Evolutionary conservation across 192 early-diverging fungal genomes (phyloP), one percentile per base, ranked within the genome.

Genomic region (Coemansia sp.): DNA sequence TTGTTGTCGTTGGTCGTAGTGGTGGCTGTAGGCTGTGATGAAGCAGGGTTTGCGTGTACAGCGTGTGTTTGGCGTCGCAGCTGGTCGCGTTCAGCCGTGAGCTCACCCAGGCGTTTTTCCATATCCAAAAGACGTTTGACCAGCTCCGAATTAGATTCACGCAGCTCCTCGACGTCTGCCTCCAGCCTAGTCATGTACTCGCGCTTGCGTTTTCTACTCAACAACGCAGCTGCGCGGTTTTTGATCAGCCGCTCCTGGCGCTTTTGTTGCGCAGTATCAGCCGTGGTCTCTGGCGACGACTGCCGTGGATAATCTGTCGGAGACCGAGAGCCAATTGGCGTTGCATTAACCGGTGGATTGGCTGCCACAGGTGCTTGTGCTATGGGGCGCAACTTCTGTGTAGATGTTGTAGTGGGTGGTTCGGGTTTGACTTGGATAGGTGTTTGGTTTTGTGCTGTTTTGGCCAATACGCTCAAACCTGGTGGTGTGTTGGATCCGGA

Each of bases 221-320:
- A 75, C 38, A 94, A 79, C 11, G 96, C 96, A 0, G 93, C 92
- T 4, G 92, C 94, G 12, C 96, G 89, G 78, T 97, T 97, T 85
- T 95, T 96, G 61, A 97, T 94, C 66, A 97, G 74, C 37, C 96
- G 85, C 66, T 94, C 91, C 69, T 94, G 91, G 32, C 91, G 86
- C 76, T 96, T 97, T 37, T 87, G 77, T 34, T 82, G 80, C 1
- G 76, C 74, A 0, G 85, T 32, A 4, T 76, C 75, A 18, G 56
- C 69, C n/a, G 64, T 18, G 32, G 35, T 61, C 17, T 61, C 59
- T 2, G 59, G 35, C 37, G 59, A 37, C 59, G 59, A 34, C 15
- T n/a, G 34, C 33, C 35, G 61, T 4, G 15, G 5, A 48, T 8
- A 48, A 48, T 48, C 45, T 8, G 45, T 12, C 14, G 5, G 14